Evolutionary conservation across 768 basidiomycete genomes (phyloP), one percentile per base, ranked within the genome.

Genomic region (Rubroboletus pulcherrimus): DNA sequence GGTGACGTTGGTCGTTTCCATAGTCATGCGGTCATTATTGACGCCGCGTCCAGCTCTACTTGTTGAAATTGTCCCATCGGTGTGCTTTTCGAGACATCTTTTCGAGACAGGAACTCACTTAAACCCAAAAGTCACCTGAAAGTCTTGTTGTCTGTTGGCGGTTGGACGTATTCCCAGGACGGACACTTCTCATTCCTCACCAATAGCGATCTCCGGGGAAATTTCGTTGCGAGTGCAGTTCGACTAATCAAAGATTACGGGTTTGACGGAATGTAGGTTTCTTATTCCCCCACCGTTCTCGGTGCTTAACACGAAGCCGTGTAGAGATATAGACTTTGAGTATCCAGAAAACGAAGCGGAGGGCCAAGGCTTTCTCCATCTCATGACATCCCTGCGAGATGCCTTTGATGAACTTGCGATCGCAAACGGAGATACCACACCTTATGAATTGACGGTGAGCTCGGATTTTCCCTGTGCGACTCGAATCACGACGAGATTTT

Each of bases 321-420:
- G 11, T 41, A 85, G 85, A 65, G 86, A 89, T 58, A 68, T 89
- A 46, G 90, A 93, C 70, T 92, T 85, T 69, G 91, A 93, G 71
- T 92, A 86, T 63, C 88, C 90, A 0, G 67, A 78, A 34, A 80
- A 71, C 52, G 67, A 76, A 3, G 79, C 70, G 0, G 81, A 86
- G 62, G 88, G 86, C 2, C 78, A 82, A 61, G 87, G 82, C 2
- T 83, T 91, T 51, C 82, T 87, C 17, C 75, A 80, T 54, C 81
- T 93, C 17, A 67, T 85, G 53, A 84, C 81, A 0, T 77, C 78
- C 14, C 73, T 90, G 14, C 80, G 91, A 33, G 70, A 76, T 10
- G 87, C 81, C 0, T 83, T 93, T 55, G 77, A 85, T 58, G 69
- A 76, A 1, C 77, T 89, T 19, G 81, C 81, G 12, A 51, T 69